These are phyloP conservation scores for Parachaetomium inaequale DNA, from an alignment of 495 filamentous ascomycete species.

Conservation along the genomic window DNA sequence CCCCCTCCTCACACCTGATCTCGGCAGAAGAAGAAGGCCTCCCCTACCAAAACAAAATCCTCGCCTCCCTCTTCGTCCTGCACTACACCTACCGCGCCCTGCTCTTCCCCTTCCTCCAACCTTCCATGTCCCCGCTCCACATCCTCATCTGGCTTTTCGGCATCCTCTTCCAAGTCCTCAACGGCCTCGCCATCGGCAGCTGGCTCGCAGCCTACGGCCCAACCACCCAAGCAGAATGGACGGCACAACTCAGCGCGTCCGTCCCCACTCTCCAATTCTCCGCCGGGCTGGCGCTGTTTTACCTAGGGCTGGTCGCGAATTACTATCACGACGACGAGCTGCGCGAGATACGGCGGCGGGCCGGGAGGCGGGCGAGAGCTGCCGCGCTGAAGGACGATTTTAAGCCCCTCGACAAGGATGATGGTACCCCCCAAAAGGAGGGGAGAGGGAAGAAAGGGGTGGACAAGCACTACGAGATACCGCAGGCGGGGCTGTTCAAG, in stretches of 20 bases:
- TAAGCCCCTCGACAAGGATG: constrained; percentile 33
- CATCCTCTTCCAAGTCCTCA: constrained; percentile 70
- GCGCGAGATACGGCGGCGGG: constrained; percentile 66
- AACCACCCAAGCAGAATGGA: constrained; percentile 56
- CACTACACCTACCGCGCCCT: constrained; percentile 91
- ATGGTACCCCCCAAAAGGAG: constrained; percentile 38
- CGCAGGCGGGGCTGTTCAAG: constrained; percentile 74
- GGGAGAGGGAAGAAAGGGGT: constrained; percentile 38
- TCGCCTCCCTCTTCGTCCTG: constrained; percentile 63
- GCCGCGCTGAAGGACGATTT: constrained; percentile 14
- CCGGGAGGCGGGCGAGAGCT: constrained; percentile 28
- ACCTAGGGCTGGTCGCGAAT: constrained; percentile 70
- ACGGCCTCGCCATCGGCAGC: constrained; percentile 69
- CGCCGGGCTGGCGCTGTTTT: constrained; percentile 48
- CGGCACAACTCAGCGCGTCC: constrained; percentile 31
- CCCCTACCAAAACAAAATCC: constrained; percentile 66
- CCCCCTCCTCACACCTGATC: not conserved
- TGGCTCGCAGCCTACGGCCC: constrained; percentile 80
- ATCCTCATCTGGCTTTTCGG: constrained; percentile 57
- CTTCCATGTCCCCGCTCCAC: constrained; percentile 87
- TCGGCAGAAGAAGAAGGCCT: constrained; percentile 31
- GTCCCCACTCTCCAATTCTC: too few species aligned
- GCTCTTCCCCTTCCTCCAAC: constrained; percentile 74
- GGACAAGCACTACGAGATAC: constrained; percentile 88
- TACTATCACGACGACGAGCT: constrained; percentile 79